These are phyloP conservation scores for Mortierella polycephala DNA, from an alignment of 371 early-diverging fungal species.

Conservation along the genomic window DNA sequence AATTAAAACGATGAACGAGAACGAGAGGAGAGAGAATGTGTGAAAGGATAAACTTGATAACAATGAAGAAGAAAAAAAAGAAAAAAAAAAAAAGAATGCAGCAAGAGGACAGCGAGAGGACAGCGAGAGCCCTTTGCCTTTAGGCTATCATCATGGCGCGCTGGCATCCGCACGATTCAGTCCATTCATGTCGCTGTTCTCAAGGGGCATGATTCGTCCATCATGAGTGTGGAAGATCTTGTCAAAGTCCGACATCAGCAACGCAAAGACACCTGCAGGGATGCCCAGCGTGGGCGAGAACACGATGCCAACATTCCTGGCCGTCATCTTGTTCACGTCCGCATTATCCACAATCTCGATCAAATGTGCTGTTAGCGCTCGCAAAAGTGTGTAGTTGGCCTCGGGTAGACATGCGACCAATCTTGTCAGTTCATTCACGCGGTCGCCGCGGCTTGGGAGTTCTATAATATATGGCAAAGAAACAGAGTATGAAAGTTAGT, in stretches of 20 bases:
- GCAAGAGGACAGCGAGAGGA: no score
- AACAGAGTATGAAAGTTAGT: neutral
- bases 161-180: conserved; percentile 1
- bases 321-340: conserved; percentile 92
- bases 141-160: conserved; percentile 11
- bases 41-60: no score
- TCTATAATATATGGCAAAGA: conserved; percentile 57
- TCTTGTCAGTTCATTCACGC: conserved; percentile 80
- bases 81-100: no score
- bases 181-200: conserved; percentile 20
- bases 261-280: conserved; percentile 87
- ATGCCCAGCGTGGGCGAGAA: conserved; percentile 94
- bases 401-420: conserved; percentile 84
- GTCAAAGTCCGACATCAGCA: conserved; percentile 90
- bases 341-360: conserved; percentile 85
- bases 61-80: no score
- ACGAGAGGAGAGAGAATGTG: no score
- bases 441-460: conserved; percentile 73
- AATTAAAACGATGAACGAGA: no score
- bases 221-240: conserved; percentile 83
- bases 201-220: conserved; percentile 55
- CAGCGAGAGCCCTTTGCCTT: neutral
- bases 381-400: conserved; percentile 90
- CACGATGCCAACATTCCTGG: conserved; percentile 93
- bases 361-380: conserved; percentile 88